Conservation (phyloP, 176 grass and related monocot genomes). For the Lolium multiflorum region DNA sequence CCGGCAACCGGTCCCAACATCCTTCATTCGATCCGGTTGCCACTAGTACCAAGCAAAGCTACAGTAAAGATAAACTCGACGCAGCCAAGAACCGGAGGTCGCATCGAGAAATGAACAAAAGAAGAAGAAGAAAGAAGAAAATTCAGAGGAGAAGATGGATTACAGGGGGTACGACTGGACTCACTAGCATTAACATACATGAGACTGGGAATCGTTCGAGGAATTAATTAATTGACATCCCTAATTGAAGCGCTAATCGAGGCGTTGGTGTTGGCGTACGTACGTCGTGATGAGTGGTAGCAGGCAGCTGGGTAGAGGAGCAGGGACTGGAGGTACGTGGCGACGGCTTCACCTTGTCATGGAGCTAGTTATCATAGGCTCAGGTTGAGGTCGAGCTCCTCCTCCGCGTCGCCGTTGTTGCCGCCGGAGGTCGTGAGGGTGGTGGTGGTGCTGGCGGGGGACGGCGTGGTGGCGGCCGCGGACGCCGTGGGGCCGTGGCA, state of each 20-base stretch:
- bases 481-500: slow-evolving; percentile 49
- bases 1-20: not conserved
- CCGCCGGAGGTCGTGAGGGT: slow-evolving; percentile 21
- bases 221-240: slow-evolving; percentile 46
- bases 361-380: slow-evolving; percentile 52
- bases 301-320: not conserved
- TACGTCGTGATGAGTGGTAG: not conserved
- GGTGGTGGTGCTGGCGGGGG: slow-evolving; percentile 46
- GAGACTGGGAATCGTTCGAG: not conserved
- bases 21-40: not conserved
- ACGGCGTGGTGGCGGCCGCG: slow-evolving; percentile 21
- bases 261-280: not conserved
- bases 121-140: not conserved
- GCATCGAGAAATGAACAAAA: not conserved
- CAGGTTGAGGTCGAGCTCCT: slow-evolving; percentile 71
- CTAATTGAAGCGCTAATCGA: slow-evolving; percentile 48
- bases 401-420: slow-evolving; percentile 15
- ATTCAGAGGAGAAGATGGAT: not conserved
- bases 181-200: slow-evolving; percentile 47
- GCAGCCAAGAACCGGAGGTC: slow-evolving; percentile 28
- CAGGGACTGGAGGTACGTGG: not conserved
- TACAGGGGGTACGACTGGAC: not conserved
- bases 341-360: slow-evolving; percentile 2
- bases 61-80: not conserved
- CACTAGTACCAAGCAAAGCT: not conserved